Percentiles rank a stretch among this genome's conserved stretches.
phyloP scores from a whole-genome alignment of 2,329 filamentous ascomycete species.

The Talaromyces sp. region DNA sequence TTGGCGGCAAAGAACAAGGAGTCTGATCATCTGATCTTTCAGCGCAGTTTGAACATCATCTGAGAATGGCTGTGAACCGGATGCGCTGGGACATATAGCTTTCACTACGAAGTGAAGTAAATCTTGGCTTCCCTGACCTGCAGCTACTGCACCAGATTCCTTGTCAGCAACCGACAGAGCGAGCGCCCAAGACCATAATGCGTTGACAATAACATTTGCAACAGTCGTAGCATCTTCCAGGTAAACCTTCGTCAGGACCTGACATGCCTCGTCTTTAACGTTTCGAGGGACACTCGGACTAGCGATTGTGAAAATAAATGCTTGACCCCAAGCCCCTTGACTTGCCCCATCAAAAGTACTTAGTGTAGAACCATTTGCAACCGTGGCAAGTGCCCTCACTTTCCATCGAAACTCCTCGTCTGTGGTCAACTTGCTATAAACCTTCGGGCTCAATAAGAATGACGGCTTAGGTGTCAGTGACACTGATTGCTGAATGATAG shows the following conservation, averaged over 20 bases:
- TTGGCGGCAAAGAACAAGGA: conserved; percentile 74
- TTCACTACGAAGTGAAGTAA: conserved; percentile 57
- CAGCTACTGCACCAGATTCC: conserved; percentile 65
- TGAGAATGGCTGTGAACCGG: conserved; percentile 26
- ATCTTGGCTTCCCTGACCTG: conserved; percentile 63
- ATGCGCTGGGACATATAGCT: conserved; percentile 38
- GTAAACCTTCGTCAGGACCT: conserved; percentile 65
- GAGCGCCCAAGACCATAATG: conserved; percentile 77
- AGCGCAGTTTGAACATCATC: conserved; percentile 51
- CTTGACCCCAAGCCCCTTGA: conserved; percentile 75
- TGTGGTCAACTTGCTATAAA: conserved; percentile 74
- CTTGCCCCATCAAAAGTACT: conserved; percentile 46
- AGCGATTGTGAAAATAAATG: conserved; percentile 74
- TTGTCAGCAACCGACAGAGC: conserved; percentile 68
- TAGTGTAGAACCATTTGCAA: conserved; percentile 55
- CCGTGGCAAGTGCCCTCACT: conserved; percentile 63
- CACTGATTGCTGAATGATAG: conserved; percentile 63
- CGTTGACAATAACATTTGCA: conserved; percentile 63
- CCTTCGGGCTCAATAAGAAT: conserved; percentile 76
- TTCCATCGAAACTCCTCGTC: conserved; percentile 80
- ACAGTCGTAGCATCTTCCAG: conserved; percentile 56
- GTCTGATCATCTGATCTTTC: conserved; percentile 68
- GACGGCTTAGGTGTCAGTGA: conserved; percentile 75
- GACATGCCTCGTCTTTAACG: conserved; percentile 62
- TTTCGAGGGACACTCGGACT: conserved; percentile 59